A percentile compares a stretch with the other conserved stretches of the same genome.
Evolutionary conservation across 768 basidiomycete species (phyloP).

Genomic region (Peribolospora kevripleyi): DNA sequence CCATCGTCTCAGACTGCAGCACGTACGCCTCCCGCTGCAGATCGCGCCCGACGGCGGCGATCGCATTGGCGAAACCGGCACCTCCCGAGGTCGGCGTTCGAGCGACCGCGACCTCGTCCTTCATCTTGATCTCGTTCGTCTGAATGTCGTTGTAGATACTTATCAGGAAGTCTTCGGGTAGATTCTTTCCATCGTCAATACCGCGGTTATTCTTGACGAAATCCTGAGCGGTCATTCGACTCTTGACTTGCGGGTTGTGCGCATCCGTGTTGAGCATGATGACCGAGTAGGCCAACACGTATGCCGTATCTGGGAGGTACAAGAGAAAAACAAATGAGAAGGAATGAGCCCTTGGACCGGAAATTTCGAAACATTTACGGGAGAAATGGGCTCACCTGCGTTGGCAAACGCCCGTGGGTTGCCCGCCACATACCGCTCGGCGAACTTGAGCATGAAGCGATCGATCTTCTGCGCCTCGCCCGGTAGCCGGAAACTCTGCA

Average conservation of each 20-base stretch:
- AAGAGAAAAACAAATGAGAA: background rate
- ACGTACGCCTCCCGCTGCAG: conserved; percentile 88
- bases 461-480: conserved; percentile 98
- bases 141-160: conserved; percentile 75
- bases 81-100: background rate
- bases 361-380: conserved; percentile 20
- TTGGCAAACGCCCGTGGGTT: conserved; percentile 76
- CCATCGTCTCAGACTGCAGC: conserved; percentile 85
- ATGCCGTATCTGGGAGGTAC: conserved; percentile 46
- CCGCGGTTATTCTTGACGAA: conserved; percentile 90
- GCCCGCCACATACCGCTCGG: conserved; percentile 78
- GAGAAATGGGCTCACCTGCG: conserved; percentile 30
- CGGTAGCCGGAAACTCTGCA: conserved; percentile 88
- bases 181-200: conserved; percentile 71
- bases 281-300: conserved; percentile 80
- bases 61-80: conserved; percentile 30
- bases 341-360: background rate
- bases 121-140: conserved; percentile 88
- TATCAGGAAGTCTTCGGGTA: conserved; percentile 60
- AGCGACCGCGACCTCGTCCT: conserved; percentile 59
- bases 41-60: conserved; percentile 79
- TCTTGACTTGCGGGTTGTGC: conserved; percentile 67
- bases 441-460: conserved; percentile 95
- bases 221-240: conserved; percentile 69
- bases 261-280: conserved; percentile 95